Evolutionary conservation across 495 filamentous ascomycete species (phyloP), one percentile per base, ranked within the genome.

Genomic region (Pyronema domesticum): DNA sequence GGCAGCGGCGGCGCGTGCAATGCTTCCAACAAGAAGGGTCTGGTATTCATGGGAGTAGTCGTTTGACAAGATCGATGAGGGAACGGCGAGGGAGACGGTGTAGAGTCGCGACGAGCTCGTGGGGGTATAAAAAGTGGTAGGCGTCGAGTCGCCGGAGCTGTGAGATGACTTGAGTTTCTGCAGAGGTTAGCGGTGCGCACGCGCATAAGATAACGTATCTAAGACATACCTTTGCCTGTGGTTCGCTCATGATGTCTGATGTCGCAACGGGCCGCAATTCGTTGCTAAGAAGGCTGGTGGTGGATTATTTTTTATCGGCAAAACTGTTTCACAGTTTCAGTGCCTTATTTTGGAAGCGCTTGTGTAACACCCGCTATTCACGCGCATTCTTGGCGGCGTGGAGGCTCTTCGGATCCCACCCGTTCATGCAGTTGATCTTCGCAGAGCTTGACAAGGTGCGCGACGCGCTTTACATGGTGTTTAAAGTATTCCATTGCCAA

Each of bases 1-100:
- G 55, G 87, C 80, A 19, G 82, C 78, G 7, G 79, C 17, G 11
- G 81, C 82, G 17, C 85, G 80, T 2, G 82, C 84, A 18, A 89
- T 75, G 53, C 77, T 76, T 17, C 80, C 79, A 4, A 78, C 80
- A 39, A 83, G 70, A 19, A 70, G 67, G 7, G 78, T 79, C 61
- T 81, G 79, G 54, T 81, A 78, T 43, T 85, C 81, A 46, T 76
- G 76, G 15, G 79, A 72, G 61, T 73, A 67, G 7, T 73, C 75
- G 63, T 74, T 79, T 48, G 35, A 37, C 8, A 62, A 15, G 49
- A 55, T 34, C 53, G 42, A 43, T 36, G 33, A 40, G 17, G 55
- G 55, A n/a, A 56, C 17, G 14, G 55, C 55, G 13, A 56, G 17
- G 35, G 55, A 43, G 46, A 56, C 46, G 55, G 55, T 56, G n/a